Conservation (phyloP, 2,329 filamentous ascomycete genomes). For the Chaetomiaceae sp. region DNA sequence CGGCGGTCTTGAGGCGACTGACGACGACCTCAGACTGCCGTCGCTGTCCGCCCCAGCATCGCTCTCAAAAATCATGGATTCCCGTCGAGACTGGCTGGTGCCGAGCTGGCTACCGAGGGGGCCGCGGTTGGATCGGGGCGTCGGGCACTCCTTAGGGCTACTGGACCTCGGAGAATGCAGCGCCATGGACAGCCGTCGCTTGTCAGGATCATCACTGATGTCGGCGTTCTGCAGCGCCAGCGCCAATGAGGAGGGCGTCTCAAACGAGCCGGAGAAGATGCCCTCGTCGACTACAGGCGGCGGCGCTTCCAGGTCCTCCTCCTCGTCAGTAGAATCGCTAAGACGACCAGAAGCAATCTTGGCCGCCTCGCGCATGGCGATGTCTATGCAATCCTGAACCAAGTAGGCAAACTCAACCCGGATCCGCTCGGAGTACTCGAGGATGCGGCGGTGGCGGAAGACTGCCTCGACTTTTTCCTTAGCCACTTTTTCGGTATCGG, state of each 20-base stretch:
- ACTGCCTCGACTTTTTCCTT: conserved; percentile 90
- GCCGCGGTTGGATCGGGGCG: conserved; percentile 74
- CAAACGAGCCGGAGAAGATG: conserved; percentile 53
- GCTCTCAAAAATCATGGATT: conserved; percentile 74
- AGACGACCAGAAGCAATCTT: conserved; percentile 79
- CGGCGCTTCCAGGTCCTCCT: conserved; percentile 38
- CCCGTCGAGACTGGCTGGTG: conserved; percentile 62
- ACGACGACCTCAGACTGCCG: conserved; percentile 76
- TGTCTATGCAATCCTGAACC: conserved; percentile 92
- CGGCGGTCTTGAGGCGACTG: conserved; percentile 60
- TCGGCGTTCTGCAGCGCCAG: conserved; percentile 45
- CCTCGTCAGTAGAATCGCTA: conserved; percentile 66
- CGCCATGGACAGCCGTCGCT: conserved; percentile 48
- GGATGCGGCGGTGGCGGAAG: conserved; percentile 81
- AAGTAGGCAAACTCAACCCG: conserved; percentile 87
- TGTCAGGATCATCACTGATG: conserved; percentile 36
- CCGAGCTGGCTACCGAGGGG: conserved; percentile 50
- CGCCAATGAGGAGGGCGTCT: conserved; percentile 51
- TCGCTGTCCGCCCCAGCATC: conserved; percentile 76
- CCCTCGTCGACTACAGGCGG: conserved; percentile 46
- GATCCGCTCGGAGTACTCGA: conserved; percentile 94
- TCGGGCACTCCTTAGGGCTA: conserved; percentile 86
- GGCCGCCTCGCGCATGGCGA: conserved; percentile 82
- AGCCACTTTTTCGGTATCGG: conserved; percentile 80
- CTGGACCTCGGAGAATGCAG: conserved; percentile 76